Evolutionary conservation across 2,329 filamentous ascomycete genomes (phyloP).

Genomic region (Claviceps capensis): DNA sequence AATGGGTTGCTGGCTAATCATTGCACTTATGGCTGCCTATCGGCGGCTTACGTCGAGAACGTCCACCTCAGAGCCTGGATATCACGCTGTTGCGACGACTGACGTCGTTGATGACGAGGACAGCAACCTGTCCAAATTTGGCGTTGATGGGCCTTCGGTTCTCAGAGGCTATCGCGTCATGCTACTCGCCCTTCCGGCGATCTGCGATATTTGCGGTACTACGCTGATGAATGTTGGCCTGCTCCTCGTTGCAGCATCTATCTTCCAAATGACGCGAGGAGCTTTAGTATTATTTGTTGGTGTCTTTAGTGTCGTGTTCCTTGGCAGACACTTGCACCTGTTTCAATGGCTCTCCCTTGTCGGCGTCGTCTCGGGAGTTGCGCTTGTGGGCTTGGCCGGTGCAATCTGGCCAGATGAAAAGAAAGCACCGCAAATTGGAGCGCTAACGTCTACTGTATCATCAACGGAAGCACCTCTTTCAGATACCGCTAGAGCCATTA

Average conservation of each 20-base stretch:
- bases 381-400: slow-evolving; percentile 77
- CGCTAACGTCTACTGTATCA: slow-evolving; percentile 19
- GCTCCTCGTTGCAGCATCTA: slow-evolving; percentile 84
- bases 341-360: slow-evolving; percentile 89
- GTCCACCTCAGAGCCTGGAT: slow-evolving; percentile 37
- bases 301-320: slow-evolving; percentile 83
- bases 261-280: slow-evolving; percentile 97
- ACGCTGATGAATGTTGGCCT: slow-evolving; percentile 96
- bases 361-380: slow-evolving; percentile 79
- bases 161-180: slow-evolving; percentile 59
- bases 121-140: slow-evolving; percentile 20
- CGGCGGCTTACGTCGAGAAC: slow-evolving; percentile 36
- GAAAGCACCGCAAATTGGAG: slow-evolving; percentile 21
- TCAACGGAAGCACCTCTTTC: slow-evolving; percentile 25
- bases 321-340: slow-evolving; percentile 62
- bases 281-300: slow-evolving; percentile 93
- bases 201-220: slow-evolving; percentile 88
- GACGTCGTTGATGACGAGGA: slow-evolving; percentile 21
- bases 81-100: slow-evolving; percentile 48
- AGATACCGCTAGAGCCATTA: slow-evolving; percentile 39
- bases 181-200: slow-evolving; percentile 70
- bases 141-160: slow-evolving; percentile 41
- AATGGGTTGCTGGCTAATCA: slow-evolving; percentile 88
- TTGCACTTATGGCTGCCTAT: slow-evolving; percentile 57
- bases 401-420: slow-evolving; percentile 61